Evolutionary conservation across 176 grass and related monocot species (phyloP).

Genomic region (sorghum (Sorghum bicolor)): DNA sequence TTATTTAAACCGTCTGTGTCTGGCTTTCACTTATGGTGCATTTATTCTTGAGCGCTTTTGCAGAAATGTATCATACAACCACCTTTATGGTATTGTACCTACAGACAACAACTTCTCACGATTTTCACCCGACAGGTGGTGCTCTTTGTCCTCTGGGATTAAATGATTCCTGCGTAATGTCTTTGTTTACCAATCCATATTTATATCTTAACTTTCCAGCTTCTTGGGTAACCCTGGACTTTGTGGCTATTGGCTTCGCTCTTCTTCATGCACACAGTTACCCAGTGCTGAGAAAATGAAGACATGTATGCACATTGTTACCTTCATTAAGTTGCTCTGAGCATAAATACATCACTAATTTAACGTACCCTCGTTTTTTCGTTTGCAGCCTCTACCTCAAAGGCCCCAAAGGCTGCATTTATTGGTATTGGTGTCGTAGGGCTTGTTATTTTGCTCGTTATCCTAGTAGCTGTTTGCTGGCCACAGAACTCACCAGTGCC

Average conservation of each 20-base stretch:
- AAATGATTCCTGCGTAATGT: not conserved
- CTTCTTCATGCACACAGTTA: constrained; percentile 47
- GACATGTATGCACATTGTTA: constrained; percentile 47
- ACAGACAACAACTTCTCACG: constrained; percentile 80
- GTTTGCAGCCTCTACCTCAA: constrained; percentile 54
- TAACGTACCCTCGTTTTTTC: not conserved
- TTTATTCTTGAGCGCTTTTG: not conserved
- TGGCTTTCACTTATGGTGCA: constrained; percentile 16
- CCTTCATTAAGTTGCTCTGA: constrained; percentile 14
- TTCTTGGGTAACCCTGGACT: constrained; percentile 84
- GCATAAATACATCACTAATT: constrained; percentile 5
- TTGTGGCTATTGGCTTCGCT: constrained; percentile 77
- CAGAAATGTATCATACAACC: constrained; percentile 96
- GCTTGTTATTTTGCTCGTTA: constrained; percentile 63
- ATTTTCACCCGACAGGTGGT: constrained; percentile 79
- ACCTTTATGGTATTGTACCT: constrained; percentile 72
- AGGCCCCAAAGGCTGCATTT: constrained; percentile 69
- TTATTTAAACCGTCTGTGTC: constrained; percentile 17
- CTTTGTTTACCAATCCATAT: not conserved
- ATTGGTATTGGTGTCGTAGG: constrained; percentile 61
- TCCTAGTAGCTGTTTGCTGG: constrained; percentile 59
- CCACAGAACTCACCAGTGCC: constrained; percentile 45
- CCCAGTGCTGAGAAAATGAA: constrained; percentile 11
- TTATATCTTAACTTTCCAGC: constrained; percentile 39
- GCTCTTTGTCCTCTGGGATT: not conserved